A percentile compares a stretch with the other conserved stretches of the same genome.
These are phyloP conservation scores for Boletus calvinii DNA, from an alignment of 1,284 basidiomycete species.

Conservation along the genomic window DNA sequence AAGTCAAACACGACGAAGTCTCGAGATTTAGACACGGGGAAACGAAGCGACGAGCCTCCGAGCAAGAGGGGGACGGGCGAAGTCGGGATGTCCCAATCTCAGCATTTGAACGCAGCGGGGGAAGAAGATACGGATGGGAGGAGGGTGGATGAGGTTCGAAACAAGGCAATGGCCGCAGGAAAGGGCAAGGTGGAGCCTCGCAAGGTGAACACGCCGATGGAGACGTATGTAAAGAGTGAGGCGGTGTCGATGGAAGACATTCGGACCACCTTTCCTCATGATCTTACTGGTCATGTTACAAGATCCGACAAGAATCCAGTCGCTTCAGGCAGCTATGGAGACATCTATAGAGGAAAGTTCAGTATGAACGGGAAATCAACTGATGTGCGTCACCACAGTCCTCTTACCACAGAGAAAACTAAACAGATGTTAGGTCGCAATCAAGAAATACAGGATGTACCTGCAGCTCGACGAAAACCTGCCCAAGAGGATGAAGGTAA, in stretches of 20 bases:
- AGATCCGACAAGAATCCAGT: not conserved
- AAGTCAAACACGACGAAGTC: not conserved
- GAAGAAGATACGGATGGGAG: not conserved
- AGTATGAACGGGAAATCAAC: not conserved
- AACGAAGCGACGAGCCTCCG: no score
- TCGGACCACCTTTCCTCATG: not conserved
- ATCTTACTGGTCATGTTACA: slow-evolving; percentile 3
- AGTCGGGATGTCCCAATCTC: not conserved
- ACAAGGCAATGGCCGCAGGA: not conserved
- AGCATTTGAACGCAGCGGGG: not conserved
- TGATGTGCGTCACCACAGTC: not conserved
- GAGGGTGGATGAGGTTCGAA: not conserved
- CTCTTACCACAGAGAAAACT: not conserved
- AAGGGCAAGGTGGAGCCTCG: not conserved
- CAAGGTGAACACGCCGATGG: not conserved
- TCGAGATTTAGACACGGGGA: not conserved
- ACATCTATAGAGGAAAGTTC: slow-evolving; percentile 1
- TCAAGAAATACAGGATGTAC: slow-evolving; percentile 3
- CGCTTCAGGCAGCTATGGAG: not conserved
- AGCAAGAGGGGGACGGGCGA: not conserved
- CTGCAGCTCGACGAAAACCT: not conserved
- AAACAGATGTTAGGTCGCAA: not conserved
- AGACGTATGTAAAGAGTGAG: not conserved
- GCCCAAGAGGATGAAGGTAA: not conserved
- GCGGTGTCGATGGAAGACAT: slow-evolving; percentile 2